Evolutionary conservation across 2,329 filamentous ascomycete species (phyloP), one percentile per base, ranked within the genome.

Genomic region (Berkeleyomyces basicola): DNA sequence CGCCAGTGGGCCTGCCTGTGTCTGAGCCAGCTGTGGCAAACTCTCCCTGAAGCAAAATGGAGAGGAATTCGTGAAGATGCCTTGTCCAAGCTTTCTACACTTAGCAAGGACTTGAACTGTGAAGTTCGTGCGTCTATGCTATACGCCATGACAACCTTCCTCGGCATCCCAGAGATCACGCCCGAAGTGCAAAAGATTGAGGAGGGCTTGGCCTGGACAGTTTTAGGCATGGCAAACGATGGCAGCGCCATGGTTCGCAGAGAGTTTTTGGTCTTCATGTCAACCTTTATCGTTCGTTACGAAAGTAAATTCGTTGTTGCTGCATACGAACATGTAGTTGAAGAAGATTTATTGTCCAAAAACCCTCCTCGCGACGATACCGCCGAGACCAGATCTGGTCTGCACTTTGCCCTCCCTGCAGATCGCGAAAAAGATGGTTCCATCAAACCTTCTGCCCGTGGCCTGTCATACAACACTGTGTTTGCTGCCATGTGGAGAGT

Each of bases 401-500:
- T 85, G 61, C 83, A 85, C 68, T 85, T 84, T 68, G 78, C 79
- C 51, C 75, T 80, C 31, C 76, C 75, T 2, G 79, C 79, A 43
- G 77, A 81, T 66, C 77, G 81, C 61, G 79, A 82, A 68, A 70
- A 73, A 11, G 80, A 85, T 66, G 82, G 81, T 3, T 78, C 75
- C 4, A 81, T 83, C 71, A 82, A 82, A 69, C 74, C 77, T 36
- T 70, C 76, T 2, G 77, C 80, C 2, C 79, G 82, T 53, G 81
- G 82, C 0, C 73, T 88, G 9, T 90, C 91, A 10, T 85, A 88
- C 67, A 93, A 95, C 70, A 96, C 90, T 0, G 88, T 96, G 16
- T 96, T 95, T 71, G 87, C 91, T 39, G 88, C 91, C 0, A 87
- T 95, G 66, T 99, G 93, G 93, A 93, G 95, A 71, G 88, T 96